A percentile compares a stretch with the other conserved stretches of the same genome.
phyloP scores from a whole-genome alignment of 495 filamentous ascomycete species.

The Hypoxylon subgilvum region DNA sequence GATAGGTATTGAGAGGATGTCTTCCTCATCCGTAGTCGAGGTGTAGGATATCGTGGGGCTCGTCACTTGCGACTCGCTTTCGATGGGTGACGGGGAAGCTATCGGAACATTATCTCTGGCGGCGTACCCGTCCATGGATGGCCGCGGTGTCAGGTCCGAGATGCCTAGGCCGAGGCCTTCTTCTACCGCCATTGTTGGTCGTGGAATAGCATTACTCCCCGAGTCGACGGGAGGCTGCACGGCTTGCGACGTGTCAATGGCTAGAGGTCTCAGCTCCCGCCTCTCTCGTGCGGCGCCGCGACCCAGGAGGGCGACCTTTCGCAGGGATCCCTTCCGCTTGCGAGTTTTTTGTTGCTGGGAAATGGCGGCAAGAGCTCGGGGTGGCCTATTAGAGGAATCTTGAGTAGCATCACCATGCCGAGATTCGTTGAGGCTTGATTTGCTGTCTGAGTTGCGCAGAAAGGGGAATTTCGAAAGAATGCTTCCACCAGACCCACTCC shows the following conservation, averaged over 20 bases:
- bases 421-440: slow-evolving; percentile 49
- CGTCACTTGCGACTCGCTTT: slow-evolving; percentile 46
- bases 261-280: slow-evolving; percentile 53
- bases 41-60: slow-evolving; percentile 68
- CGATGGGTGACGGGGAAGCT: slow-evolving; percentile 30
- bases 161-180: slow-evolving; percentile 54
- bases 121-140: slow-evolving; percentile 53
- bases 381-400: slow-evolving; percentile 42
- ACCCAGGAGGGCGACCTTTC: slow-evolving; percentile 80
- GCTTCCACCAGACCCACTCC: slow-evolving; percentile 66
- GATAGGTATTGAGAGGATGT: slow-evolving; percentile 55
- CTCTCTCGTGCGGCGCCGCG: slow-evolving; percentile 68
- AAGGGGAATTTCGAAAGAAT: slow-evolving; percentile 68
- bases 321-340: slow-evolving; percentile 75
- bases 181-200: slow-evolving; percentile 9
- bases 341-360: slow-evolving; percentile 73
- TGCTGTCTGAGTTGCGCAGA: slow-evolving; percentile 58
- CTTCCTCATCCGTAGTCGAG: slow-evolving; percentile 81
- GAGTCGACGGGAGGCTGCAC: slow-evolving; percentile 28
- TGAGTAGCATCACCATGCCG: slow-evolving; percentile 44
- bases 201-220: slow-evolving; percentile 4
- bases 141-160: slow-evolving; percentile 54
- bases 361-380: slow-evolving; percentile 51
- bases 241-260: slow-evolving; percentile 49
- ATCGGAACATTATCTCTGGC: slow-evolving; percentile 38